Conservation (phyloP, 1,139 yeast species). For the Taphrina sp. region DNA sequence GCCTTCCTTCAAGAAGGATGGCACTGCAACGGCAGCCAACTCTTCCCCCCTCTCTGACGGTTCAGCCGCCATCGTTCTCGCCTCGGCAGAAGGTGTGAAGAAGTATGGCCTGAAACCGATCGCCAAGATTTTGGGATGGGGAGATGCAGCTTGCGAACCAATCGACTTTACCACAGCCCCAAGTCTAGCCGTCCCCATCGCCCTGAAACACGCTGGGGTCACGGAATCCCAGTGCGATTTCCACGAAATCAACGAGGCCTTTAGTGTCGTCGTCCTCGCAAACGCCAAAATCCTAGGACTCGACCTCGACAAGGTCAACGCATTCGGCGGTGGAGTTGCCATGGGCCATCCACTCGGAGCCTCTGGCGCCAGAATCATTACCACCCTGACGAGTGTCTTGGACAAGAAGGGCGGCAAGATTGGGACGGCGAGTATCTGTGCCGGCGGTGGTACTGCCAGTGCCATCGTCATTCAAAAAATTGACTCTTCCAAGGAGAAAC, state of each 20-base stretch:
- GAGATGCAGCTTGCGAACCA: slow-evolving; percentile 94
- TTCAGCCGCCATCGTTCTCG: slow-evolving; percentile 89
- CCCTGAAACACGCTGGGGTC: slow-evolving; percentile 79
- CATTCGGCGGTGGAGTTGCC: slow-evolving; percentile 98
- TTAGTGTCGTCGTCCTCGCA: slow-evolving; percentile 91
- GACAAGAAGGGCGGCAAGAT: slow-evolving; percentile 71
- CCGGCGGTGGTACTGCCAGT: slow-evolving; percentile 99
- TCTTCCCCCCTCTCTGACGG: slow-evolving; percentile 96
- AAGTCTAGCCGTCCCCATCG: slow-evolving; percentile 89
- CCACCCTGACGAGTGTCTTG: slow-evolving; percentile 74
- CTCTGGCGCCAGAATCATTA: slow-evolving; percentile 93
- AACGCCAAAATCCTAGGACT: slow-evolving; percentile 72
- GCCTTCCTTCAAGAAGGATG: slow-evolving; percentile 86
- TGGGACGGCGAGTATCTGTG: slow-evolving; percentile 95
- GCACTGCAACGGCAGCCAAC: slow-evolving; percentile 95
- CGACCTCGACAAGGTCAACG: slow-evolving; percentile 71
- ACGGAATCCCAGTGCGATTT: slow-evolving; percentile 62
- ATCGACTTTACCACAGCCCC: slow-evolving; percentile 95
- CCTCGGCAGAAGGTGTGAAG: slow-evolving; percentile 74
- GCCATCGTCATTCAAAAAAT: slow-evolving; percentile 64
- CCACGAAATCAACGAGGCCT: slow-evolving; percentile 95
- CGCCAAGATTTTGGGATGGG: slow-evolving; percentile 90
- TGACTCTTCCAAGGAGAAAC: slow-evolving; percentile 26
- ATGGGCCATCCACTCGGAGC: slow-evolving; percentile 97
- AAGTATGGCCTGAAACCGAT: slow-evolving; percentile 84